phyloP scores from a whole-genome alignment of 345 rosid species.

The Crucihimalaya himalaica region DNA sequence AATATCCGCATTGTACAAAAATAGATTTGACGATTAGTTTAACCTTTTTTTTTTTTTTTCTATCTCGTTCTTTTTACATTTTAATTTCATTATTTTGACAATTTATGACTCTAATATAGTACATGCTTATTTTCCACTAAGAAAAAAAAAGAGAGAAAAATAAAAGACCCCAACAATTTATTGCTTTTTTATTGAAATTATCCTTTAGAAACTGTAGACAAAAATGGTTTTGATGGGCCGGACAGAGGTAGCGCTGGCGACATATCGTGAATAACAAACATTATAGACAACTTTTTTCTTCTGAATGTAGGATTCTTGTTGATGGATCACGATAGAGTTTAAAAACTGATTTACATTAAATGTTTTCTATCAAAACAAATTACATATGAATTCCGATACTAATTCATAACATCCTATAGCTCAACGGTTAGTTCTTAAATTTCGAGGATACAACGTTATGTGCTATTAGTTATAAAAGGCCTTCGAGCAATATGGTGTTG shows the following conservation, averaged over 20 bases:
- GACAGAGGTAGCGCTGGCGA: too few species aligned
- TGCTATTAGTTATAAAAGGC: background rate
- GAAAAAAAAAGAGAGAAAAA: too few species aligned
- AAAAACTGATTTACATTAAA: background rate
- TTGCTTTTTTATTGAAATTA: too few species aligned
- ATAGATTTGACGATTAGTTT: slow-evolving; percentile 4
- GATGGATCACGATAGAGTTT: background rate
- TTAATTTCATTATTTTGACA: background rate
- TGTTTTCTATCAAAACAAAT: background rate
- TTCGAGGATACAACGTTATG: background rate
- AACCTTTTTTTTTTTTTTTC: background rate
- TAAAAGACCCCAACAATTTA: background rate
- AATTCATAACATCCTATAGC: background rate
- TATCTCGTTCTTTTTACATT: background rate
- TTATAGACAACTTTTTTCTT: too few species aligned
- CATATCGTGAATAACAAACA: too few species aligned
- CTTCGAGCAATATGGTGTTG: background rate
- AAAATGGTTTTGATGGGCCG: too few species aligned
- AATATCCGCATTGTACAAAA: slow-evolving; percentile 5
- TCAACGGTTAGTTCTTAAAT: background rate
- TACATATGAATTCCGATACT: too few species aligned
- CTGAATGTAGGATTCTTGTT: background rate
- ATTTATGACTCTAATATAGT: background rate
- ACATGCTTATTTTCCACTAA: background rate
- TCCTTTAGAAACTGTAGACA: too few species aligned